These are phyloP conservation scores for Periconia macrospinosa DNA, from an alignment of 2,329 filamentous ascomycete species.

Conservation along the genomic window DNA sequence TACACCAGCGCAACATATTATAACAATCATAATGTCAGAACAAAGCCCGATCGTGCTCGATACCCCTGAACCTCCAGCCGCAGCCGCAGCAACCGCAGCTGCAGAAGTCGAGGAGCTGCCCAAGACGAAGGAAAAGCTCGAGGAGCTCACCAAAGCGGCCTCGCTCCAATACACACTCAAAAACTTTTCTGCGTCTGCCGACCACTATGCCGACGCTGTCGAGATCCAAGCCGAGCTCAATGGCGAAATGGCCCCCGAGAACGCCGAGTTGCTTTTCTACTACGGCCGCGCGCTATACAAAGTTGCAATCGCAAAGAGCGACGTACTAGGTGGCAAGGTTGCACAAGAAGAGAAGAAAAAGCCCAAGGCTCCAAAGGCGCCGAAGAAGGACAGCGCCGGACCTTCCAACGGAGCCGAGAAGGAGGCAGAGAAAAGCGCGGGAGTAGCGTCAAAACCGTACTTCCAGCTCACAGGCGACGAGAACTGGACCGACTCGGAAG, in stretches of 20 bases:
- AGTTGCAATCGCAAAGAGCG: conserved; percentile 90
- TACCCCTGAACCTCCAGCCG: conserved; percentile 6
- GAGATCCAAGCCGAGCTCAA: conserved; percentile 90
- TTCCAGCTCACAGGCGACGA: conserved; percentile 96
- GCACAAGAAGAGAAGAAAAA: conserved; percentile 59
- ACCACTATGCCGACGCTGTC: conserved; percentile 84
- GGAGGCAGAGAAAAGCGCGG: conserved; percentile 44
- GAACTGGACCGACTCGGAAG: conserved; percentile 78
- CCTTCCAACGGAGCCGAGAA: conserved; percentile 28
- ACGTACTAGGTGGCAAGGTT: conserved; percentile 85
- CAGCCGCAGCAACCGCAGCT: conserved; percentile 19
- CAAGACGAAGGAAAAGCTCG: conserved; percentile 64
- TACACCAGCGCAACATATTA: neutral
- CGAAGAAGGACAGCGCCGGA: conserved; percentile 42
- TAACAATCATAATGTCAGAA: conserved; percentile 25
- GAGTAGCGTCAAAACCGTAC: conserved; percentile 68
- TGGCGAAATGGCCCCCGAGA: conserved; percentile 86
- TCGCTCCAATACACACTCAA: conserved; percentile 85
- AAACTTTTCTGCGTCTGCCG: conserved; percentile 82
- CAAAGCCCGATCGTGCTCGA: conserved; percentile 18
- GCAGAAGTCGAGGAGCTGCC: conserved; percentile 27
- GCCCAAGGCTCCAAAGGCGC: conserved; percentile 52
- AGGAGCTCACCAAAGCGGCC: conserved; percentile 78
- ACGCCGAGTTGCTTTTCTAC: conserved; percentile 90
- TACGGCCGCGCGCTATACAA: conserved; percentile 95